Base-by-base conservation (phyloP, 345 rosid species). In the Erysimum cheiranthoides region DNA sequence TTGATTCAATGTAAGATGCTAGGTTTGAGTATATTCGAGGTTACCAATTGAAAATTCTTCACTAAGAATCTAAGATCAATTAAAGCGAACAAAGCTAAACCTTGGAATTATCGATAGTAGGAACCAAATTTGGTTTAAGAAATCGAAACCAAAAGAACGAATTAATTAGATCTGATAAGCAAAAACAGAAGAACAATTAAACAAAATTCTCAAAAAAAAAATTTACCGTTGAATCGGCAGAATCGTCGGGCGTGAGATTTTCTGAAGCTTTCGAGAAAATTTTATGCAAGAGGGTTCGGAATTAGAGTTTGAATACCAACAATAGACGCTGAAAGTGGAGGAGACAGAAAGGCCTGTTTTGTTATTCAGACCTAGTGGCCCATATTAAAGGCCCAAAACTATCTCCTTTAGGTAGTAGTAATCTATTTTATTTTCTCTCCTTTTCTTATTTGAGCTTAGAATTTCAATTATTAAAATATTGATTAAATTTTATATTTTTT, bases 161-260 rank as follows among this genome's bases (percentile, higher is more conserved):
- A 56, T 0, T 38, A 38, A 14, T 6, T 28, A 45, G 79, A 61
- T 69, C 79, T 43, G 42, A 43, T 34, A 27, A 61, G 13, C 3
- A 46, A 38, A 62, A 17, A 42, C 59, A 45, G 5, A 63, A 53
- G 66, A 17, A 16, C 1, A 13, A 25, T 0, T 9, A 2, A 43
- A 4, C 1, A 5, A 6, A 52, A 25, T 25, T 11, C 45, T 25
- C 5, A 21, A 68, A 45, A 5, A 8, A 0, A 12, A 17, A 17
- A 70, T 52, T 46, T 39, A 77, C 71, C 31, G 65, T 21, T 54
- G 75, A 69, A 61, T 68, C 74, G 28, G 42, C 16, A 31, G 46
- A 75, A 68, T 42, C 74, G 69, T 36, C 70, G 58, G 30, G 45
- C 30, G 49, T 59, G 73, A 1, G 30, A 34, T 25, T 70, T 56